Conservation (phyloP, 73 alveolate species). For the Paramecium biaurelia region DNA sequence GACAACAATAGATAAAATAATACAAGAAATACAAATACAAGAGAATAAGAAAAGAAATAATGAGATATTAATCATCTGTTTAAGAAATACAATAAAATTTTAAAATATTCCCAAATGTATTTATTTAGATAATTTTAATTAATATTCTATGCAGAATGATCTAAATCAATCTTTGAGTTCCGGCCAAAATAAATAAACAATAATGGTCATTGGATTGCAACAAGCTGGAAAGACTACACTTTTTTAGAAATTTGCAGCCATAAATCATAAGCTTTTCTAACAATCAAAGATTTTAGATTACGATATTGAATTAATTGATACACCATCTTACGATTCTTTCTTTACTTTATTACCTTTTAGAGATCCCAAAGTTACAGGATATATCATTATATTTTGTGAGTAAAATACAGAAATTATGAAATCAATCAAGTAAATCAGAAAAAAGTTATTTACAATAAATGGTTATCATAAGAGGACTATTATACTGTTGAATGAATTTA, state of each 20-base stretch:
- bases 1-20: not conserved
- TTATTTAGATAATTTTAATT: not conserved
- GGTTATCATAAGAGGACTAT: not conserved
- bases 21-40: not conserved
- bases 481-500: not conserved
- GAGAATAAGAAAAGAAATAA: not conserved
- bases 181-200: not conserved
- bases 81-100: not conserved
- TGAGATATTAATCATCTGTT: not conserved
- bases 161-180: not conserved
- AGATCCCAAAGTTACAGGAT: not conserved
- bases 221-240: conserved; percentile 9
- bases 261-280: not conserved
- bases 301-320: conserved; percentile 7
- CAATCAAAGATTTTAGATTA: not conserved
- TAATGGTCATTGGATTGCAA: not conserved
- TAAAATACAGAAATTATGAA: not conserved
- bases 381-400: not conserved
- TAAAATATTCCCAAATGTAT: not conserved
- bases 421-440: not conserved
- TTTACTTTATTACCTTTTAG: not conserved
- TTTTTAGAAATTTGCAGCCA: not conserved
- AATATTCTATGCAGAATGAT: not conserved
- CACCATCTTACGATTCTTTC: conserved; percentile 26
- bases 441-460: not conserved